Percentiles rank a stretch among this genome's conserved stretches.
phyloP scores from a whole-genome alignment of 345 rosid species.

The Microcos paniculata region DNA sequence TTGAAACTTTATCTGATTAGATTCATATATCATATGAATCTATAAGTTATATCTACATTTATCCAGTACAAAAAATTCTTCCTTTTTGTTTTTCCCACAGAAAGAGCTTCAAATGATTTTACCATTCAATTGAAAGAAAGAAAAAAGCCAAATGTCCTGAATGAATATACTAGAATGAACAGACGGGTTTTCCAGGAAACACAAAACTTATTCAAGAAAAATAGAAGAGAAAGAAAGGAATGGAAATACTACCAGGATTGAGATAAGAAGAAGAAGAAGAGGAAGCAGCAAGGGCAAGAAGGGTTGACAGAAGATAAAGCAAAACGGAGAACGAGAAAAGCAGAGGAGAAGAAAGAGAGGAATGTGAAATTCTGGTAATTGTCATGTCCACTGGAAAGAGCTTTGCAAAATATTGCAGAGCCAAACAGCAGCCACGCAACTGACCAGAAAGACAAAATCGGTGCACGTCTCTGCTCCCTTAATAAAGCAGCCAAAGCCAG shows the following conservation, averaged over 20 bases:
- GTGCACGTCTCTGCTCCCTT: neutral
- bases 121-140: neutral
- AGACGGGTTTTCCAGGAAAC: neutral
- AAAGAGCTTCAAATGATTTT: neutral
- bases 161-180: neutral
- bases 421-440: slow-evolving; percentile 30
- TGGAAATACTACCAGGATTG: neutral
- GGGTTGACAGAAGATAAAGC: neutral
- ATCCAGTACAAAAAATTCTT: neutral
- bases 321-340: neutral
- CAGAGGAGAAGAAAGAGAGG: slow-evolving; percentile 7
- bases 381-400: slow-evolving; percentile 29
- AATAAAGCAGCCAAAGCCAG: neutral
- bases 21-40: neutral
- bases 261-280: neutral
- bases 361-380: slow-evolving; percentile 13
- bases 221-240: neutral
- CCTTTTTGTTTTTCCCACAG: neutral
- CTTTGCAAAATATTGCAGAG: neutral
- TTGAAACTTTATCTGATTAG: neutral
- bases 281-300: neutral
- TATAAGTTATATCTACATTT: neutral
- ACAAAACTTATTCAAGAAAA: neutral
- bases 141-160: neutral
- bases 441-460: neutral